Conservation (phyloP, 1,139 yeast species). For the Lodderomyces parapsilosis region DNA sequence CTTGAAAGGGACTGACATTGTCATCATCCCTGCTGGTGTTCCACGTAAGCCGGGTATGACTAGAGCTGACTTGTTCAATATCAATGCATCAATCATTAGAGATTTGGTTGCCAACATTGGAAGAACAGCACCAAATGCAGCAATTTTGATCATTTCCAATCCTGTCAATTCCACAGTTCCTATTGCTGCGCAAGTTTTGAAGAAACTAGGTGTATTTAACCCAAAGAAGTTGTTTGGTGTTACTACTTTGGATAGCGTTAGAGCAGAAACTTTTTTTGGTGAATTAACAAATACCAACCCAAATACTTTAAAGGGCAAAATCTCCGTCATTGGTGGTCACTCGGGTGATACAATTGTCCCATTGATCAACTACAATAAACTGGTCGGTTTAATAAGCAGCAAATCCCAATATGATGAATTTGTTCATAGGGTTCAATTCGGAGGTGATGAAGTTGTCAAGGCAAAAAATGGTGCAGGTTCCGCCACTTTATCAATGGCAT, state of each 20-base stretch:
- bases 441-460: conserved; percentile 78
- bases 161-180: conserved; percentile 79
- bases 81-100: conserved; percentile 68
- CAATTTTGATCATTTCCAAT: conserved; percentile 66
- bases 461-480: conserved; percentile 79
- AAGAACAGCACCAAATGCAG: conserved; percentile 58
- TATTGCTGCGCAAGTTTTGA: conserved; percentile 69
- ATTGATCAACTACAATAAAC: conserved; percentile 28
- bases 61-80: conserved; percentile 71
- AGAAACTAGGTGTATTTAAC: conserved; percentile 58
- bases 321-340: conserved; percentile 73
- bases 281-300: conserved; percentile 36
- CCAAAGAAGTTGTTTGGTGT: conserved; percentile 70
- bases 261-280: conserved; percentile 66
- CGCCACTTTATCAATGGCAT: conserved; percentile 77
- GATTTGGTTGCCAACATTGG: conserved; percentile 60
- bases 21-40: conserved; percentile 78
- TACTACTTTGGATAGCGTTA: conserved; percentile 67
- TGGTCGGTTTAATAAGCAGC: conserved; percentile 27
- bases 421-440: conserved; percentile 65
- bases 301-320: conserved; percentile 38
- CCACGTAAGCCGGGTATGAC: conserved; percentile 84
- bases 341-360: conserved; percentile 79
- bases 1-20: conserved; percentile 55
- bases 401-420: conserved; percentile 38